A percentile compares a stretch with the other conserved stretches of the same genome.
Conservation (phyloP, 441 rosid species). For the Viola pubescens region DNA sequence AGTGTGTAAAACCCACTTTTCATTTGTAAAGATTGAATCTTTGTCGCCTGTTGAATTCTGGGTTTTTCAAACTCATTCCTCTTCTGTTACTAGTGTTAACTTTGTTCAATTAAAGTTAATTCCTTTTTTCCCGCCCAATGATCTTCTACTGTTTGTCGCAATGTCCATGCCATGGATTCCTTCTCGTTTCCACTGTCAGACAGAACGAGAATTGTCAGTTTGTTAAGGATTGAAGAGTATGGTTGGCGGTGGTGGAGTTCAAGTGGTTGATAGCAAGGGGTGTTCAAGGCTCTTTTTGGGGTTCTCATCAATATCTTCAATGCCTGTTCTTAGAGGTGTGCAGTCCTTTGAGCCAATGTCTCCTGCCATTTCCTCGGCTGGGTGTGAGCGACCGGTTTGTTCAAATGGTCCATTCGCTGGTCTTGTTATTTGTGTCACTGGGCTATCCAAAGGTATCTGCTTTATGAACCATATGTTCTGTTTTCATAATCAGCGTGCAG, state of each 20-base stretch:
- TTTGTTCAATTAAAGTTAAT: constrained; percentile 5
- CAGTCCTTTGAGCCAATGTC: constrained; percentile 39
- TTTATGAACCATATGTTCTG: neutral
- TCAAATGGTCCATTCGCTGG: constrained; percentile 60
- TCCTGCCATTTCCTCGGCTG: constrained; percentile 35
- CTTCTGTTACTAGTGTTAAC: neutral
- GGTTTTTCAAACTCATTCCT: neutral
- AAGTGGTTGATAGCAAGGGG: constrained; percentile 62
- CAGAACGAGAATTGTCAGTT: constrained; percentile 2
- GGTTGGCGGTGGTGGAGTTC: constrained; percentile 43
- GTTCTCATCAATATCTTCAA: constrained; percentile 31
- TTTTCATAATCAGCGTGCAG: no score
- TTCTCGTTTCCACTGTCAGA: constrained; percentile 6
- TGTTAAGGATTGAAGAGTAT: constrained; percentile 10
- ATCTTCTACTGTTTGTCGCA: constrained; percentile 3
- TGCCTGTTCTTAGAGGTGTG: constrained; percentile 40
- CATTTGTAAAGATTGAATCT: neutral
- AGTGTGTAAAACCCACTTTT: neutral
- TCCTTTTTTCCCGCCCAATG: constrained; percentile 16
- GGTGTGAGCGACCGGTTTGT: constrained; percentile 33
- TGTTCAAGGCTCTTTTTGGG: constrained; percentile 71
- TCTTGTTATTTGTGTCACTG: constrained; percentile 86
- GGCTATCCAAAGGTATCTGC: constrained; percentile 76
- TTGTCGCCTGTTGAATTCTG: neutral
- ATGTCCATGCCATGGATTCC: constrained; percentile 10